These are phyloP conservation scores for Mycena rosella DNA, from an alignment of 768 basidiomycete genomes.

Conservation along the genomic window DNA sequence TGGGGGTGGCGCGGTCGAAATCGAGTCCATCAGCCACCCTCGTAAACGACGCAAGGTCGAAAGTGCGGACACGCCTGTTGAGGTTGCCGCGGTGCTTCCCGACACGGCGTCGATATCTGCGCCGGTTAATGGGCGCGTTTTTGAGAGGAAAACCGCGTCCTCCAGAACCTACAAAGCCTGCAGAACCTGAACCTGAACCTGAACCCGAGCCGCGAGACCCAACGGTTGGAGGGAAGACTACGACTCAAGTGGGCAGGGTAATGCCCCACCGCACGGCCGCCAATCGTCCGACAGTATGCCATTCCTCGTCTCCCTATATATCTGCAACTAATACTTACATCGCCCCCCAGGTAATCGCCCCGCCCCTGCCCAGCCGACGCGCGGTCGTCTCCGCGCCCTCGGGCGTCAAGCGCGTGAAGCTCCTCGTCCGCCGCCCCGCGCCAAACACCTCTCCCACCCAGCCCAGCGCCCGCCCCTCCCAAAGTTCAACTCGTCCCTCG, in stretches of 20 bases:
- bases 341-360: constrained; percentile 10
- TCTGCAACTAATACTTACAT: constrained; percentile 4
- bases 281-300: constrained; percentile 9
- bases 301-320: neutral
- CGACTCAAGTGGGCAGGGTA: constrained; percentile 15
- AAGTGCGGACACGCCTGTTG: neutral
- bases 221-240: constrained; percentile 11
- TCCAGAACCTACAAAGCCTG: no score
- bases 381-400: constrained; percentile 38
- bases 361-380: constrained; percentile 22
- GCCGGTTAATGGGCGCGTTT: constrained; percentile 30
- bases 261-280: constrained; percentile 32
- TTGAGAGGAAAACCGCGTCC: constrained; percentile 5
- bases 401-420: constrained; percentile 73
- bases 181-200: no score
- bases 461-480: constrained; percentile 71
- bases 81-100: neutral
- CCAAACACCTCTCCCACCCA: constrained; percentile 71
- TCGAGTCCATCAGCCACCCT: constrained; percentile 11
- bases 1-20: constrained; percentile 1
- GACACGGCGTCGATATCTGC: constrained; percentile 20
- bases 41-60: constrained; percentile 45
- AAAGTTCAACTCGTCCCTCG: constrained; percentile 66
- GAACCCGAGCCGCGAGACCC: constrained; percentile 11
- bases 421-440: constrained; percentile 76